Base-by-base conservation (phyloP, 2,329 filamentous ascomycete species). In the Amylocarpus encephaloides region DNA sequence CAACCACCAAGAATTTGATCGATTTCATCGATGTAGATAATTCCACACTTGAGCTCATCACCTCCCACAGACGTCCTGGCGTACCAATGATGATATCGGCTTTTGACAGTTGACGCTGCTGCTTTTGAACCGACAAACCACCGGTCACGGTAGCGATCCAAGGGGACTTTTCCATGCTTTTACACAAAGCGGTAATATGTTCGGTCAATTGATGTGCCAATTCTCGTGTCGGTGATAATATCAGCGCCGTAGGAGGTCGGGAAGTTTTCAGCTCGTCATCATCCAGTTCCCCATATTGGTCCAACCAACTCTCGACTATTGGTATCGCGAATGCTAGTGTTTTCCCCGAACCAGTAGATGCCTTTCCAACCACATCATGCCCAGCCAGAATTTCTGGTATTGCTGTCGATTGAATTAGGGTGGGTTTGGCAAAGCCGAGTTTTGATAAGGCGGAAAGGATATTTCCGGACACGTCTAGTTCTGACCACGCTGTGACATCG, bases 41-140 rank as follows among this genome's bases (percentile, higher is more conserved):
- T 5, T 83, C 81, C 10, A 79, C 77, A 40, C 86, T 87, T 1
- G 82, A 80, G 66, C 86, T 89, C 52, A 97, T 80, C 5, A 98
- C 83, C 65, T 98, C 93, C 93, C 93, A 98, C 41, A 97, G 69
- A 53, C 93, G 82, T 19, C 93, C 93, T 0, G 93, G 93, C 0
- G 93, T 96, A 45, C 84, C 92, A 49, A 98, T 80, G n/a, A 98
- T 82, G 44, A 98, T 87, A 62, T 98, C 90, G 2, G 92, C 92
- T 62, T 83, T 83, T 42, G 83, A 78, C 19, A 98, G 70, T 62
- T 92, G 82, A 43, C 93, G 80, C 63, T 94, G 86, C 66, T 98
- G 93, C 70, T 98, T 98, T 58, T 93, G 85, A n/a, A 96, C 78
- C 2, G 93, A 94, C 30, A 98, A 70, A 36, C 93, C 93, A 60